Conservation (phyloP, 768 basidiomycete genomes). For the Lactarius sanguifluus region DNA sequence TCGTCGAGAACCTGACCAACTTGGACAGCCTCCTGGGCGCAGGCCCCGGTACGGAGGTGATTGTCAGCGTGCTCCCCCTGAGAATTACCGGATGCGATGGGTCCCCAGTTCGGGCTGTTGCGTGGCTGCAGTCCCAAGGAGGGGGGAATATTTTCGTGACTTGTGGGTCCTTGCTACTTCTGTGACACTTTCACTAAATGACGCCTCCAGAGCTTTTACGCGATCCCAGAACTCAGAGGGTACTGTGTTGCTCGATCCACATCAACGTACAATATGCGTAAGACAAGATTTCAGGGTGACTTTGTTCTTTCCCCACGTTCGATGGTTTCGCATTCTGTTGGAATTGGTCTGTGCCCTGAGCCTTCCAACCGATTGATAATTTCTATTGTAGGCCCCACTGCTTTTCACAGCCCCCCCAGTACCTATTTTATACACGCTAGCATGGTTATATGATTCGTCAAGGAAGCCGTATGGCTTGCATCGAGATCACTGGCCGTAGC, state of each 20-base stretch:
- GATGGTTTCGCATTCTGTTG: background rate
- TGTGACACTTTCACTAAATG: background rate
- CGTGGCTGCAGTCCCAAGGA: conserved; percentile 21
- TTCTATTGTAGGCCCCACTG: conserved; percentile 5
- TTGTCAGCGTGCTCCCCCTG: conserved; percentile 33
- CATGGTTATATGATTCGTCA: conserved; percentile 2
- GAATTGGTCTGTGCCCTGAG: background rate
- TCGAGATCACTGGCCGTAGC: background rate
- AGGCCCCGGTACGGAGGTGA: conserved; percentile 10
- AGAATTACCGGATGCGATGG: conserved; percentile 33
- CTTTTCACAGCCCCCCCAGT: background rate
- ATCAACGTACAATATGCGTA: background rate
- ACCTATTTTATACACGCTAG: conserved; percentile 2
- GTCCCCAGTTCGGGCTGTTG: conserved; percentile 35
- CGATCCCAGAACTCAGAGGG: background rate
- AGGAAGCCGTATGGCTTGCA: background rate
- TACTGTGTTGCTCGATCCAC: too few species aligned
- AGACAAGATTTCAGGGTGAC: background rate
- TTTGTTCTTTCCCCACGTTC: background rate
- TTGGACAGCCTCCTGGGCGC: conserved; percentile 27
- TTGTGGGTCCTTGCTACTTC: background rate
- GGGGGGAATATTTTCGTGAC: conserved; percentile 2
- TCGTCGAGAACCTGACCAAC: conserved; percentile 35
- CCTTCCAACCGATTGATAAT: background rate
- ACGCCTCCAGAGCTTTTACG: background rate